Evolutionary conservation across 495 filamentous ascomycete species (phyloP), one percentile per base, ranked within the genome.

Genomic region (Stereocaulon alpinum): DNA sequence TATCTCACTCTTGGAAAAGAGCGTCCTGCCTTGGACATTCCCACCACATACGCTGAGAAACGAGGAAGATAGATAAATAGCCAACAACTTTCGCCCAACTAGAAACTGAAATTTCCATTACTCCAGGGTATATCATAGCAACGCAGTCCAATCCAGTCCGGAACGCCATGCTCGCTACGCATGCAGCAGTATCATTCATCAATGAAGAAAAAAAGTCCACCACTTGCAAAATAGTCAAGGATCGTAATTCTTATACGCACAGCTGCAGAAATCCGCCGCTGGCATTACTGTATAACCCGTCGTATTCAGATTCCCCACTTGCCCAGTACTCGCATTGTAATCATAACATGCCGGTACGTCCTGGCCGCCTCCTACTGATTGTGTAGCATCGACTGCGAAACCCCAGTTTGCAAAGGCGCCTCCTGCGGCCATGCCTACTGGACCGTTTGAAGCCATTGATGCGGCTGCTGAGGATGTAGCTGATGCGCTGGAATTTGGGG

Each of bases 361-460:
- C 15, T 62, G 37, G 0, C 73, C 77, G 22, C 73, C 71, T 2
- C 56, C 67, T 30, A 73, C 63, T 9, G 66, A 61, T 61, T 82
- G 73, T 59, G 68, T 70, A 10, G 82, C 67, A 49, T 74, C 72
- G 11, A 79, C 73, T 1, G 67, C 73, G 62, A 71, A 82, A 47
- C 74, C 74, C 81, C 78, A 83, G 0, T 66, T 53, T 53, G 49
- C 22, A 18, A 60, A 62, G 4, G 64, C 29, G 51, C 61, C 55
- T 63, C 62, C 55, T 60, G 59, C n/a, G 18, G 42, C 42, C 18
- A 18, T 20, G 50, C 65, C 34, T 12, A 37, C 34, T 1, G 32
- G 32, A 37, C 34, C 49, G 10, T 60, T 45, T 64, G 60, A 27
- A 48, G 67, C 54, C 17, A n/a, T 22, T 6, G 58, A 37, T 15